Base-by-base conservation (phyloP, 2,329 filamentous ascomycete genomes). In the Colletotrichum lentis region DNA sequence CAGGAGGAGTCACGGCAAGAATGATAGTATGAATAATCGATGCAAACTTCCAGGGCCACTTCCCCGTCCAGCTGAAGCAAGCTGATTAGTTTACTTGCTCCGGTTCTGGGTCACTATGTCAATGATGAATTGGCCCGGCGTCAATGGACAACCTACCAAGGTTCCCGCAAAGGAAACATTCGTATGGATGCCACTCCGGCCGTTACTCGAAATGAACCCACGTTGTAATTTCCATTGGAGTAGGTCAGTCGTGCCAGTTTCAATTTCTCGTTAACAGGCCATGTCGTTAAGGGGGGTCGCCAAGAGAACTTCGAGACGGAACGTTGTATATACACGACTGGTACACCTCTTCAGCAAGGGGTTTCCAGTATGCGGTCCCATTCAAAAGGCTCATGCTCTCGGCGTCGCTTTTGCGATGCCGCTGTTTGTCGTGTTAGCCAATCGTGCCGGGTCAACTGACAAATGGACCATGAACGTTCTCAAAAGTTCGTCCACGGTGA, bases 401-500 rank as follows among this genome's bases (percentile, higher is more conserved):
- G 24, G 11, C 41, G 31, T 46, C 10, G 24, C 39, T 4, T 10
- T 2, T 10, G 11, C 24, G 14, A 44, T 46, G 55, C 35, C 14
- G 27, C 7, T 37, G 43, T 37, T 47, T 47, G 43, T 47, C 43
- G 46, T 46, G 43, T n/a, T 37, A n/a, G 37, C 43, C 43, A 58
- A 27, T n/a, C 31, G 27, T 37, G 55, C 55, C 47, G 55, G n/a
- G 55, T 31, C n/a, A 12, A 37, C 12, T 41, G 5, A 41, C 41
- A 62, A 62, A 65, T 49, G 57, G 18, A 54, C 63, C 57, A 44
- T 46, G 44, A 55, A 52, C 56, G 60, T 16, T 52, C 60, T 54
- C 65, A 60, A 68, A 68, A 65, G 62, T 65, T 65, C 65, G 61
- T 49, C 61, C 55, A n/a, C 3, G 46, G n/a, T 41, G 18, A n/a